A percentile compares a stretch with the other conserved stretches of the same genome.
Conservation (phyloP, 2,329 filamentous ascomycete genomes). For the Colletotrichum ledebouriae region DNA sequence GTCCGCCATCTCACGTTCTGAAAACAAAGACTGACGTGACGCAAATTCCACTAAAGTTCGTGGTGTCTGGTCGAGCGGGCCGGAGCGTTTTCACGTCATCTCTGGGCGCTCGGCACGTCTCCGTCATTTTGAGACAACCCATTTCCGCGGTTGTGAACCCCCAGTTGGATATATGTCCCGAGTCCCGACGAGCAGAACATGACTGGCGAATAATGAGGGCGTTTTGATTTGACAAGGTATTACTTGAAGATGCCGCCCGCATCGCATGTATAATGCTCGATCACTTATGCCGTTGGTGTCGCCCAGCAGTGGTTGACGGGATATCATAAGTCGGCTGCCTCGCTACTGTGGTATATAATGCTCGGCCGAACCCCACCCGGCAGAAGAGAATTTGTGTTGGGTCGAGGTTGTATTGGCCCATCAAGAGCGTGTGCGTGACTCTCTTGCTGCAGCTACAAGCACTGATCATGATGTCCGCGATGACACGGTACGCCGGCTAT, state of each 20-base stretch:
- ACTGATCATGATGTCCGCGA: conserved; percentile 23
- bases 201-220: conserved; percentile 14
- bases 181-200: background rate
- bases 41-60: conserved; percentile 9
- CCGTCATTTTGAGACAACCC: conserved; percentile 24
- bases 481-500: conserved; percentile 16
- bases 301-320: conserved; percentile 29
- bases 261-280: conserved; percentile 5
- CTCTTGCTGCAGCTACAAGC: conserved; percentile 16
- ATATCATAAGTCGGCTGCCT: conserved; percentile 41
- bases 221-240: background rate
- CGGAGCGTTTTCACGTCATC: background rate
- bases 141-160: conserved; percentile 9
- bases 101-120: conserved; percentile 27
- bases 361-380: conserved; percentile 27
- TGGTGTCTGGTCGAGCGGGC: conserved; percentile 10
- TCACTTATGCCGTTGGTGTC: conserved; percentile 17
- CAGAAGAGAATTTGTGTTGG: conserved; percentile 14
- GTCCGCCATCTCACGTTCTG: background rate
- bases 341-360: conserved; percentile 32
- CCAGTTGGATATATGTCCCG: conserved; percentile 5
- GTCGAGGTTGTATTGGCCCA: conserved; percentile 26
- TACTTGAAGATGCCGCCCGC: conserved; percentile 5
- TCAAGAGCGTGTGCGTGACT: conserved; percentile 16
- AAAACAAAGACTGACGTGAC: conserved; percentile 11